phyloP scores from a whole-genome alignment of 169 alveolate genomes.

The Eimeria brunetti region DNA sequence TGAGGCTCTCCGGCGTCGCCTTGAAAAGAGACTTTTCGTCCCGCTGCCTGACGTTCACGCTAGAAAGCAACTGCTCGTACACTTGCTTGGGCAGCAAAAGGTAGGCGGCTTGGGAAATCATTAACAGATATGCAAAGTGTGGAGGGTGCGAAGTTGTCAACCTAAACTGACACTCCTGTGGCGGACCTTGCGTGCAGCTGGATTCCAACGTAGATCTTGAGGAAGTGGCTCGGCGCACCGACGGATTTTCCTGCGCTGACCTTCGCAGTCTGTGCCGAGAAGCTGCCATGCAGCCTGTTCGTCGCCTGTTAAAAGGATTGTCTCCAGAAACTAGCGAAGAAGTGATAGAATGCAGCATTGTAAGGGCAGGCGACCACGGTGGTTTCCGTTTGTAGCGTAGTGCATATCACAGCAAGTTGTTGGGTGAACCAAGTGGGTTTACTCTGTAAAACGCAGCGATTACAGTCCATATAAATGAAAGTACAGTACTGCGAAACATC shows the following conservation, averaged over 20 bases:
- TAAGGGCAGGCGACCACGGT: not conserved
- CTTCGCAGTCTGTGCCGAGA: constrained; percentile 74
- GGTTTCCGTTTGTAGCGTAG: not conserved
- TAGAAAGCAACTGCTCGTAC: constrained; percentile 39
- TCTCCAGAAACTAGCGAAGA: not conserved
- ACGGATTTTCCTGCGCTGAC: constrained; percentile 79
- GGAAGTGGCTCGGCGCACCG: constrained; percentile 68
- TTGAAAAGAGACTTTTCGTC: constrained; percentile 94
- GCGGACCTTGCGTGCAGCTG: constrained; percentile 39
- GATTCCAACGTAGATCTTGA: constrained; percentile 22
- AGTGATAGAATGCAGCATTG: not conserved
- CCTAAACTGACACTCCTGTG: not conserved
- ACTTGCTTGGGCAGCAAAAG: constrained; percentile 38
- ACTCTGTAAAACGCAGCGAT: not conserved
- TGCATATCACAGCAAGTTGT: not conserved
- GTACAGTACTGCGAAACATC: not conserved
- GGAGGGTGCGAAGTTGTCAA: not conserved
- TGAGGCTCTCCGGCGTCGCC: constrained; percentile 95
- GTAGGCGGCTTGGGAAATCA: not conserved
- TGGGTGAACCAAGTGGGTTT: not conserved
- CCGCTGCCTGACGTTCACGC: constrained; percentile 90
- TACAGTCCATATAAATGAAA: not conserved
- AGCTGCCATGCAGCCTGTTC: constrained; percentile 79
- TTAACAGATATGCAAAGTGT: not conserved
- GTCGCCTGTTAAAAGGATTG: constrained; percentile 56